Conservation (phyloP, 2,329 filamentous ascomycete species). For the Neonectria ditissima region DNA sequence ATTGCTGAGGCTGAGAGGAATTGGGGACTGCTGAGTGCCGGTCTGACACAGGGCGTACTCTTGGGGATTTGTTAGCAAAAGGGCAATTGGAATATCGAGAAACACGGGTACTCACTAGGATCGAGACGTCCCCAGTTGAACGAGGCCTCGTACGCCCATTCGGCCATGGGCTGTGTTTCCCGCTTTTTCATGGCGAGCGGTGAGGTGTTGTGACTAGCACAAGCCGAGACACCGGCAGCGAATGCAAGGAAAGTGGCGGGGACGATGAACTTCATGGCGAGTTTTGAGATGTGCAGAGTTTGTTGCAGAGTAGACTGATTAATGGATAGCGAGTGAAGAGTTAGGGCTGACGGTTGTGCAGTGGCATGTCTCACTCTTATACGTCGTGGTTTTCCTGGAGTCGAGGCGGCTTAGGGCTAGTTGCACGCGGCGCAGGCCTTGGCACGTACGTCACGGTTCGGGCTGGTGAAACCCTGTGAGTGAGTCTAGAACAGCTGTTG, state of each 20-base stretch:
- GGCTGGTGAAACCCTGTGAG: not conserved
- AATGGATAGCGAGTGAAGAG: not conserved
- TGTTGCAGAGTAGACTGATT: not conserved
- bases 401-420: not conserved
- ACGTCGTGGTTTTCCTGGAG: not conserved
- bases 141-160: conserved; percentile 37
- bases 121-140: conserved; percentile 37
- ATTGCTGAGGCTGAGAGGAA: conserved; percentile 35
- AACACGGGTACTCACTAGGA: conserved; percentile 15
- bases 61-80: not conserved
- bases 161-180: not conserved
- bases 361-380: not conserved
- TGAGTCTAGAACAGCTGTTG: no score
- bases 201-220: not conserved
- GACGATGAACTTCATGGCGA: conserved; percentile 2
- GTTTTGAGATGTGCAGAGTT: not conserved
- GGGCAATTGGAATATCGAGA: no score
- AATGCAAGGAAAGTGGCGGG: not conserved
- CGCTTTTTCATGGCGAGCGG: conserved; percentile 1
- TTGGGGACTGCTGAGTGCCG: conserved; percentile 35
- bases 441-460: not conserved
- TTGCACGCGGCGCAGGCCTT: not conserved
- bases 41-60: conserved; percentile 36
- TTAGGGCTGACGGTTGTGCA: not conserved
- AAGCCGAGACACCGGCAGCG: conserved; percentile 3